Evolutionary conservation across 2,329 filamentous ascomycete species (phyloP), one percentile per base, ranked within the genome.

Genomic region (Hysterium pulicare): DNA sequence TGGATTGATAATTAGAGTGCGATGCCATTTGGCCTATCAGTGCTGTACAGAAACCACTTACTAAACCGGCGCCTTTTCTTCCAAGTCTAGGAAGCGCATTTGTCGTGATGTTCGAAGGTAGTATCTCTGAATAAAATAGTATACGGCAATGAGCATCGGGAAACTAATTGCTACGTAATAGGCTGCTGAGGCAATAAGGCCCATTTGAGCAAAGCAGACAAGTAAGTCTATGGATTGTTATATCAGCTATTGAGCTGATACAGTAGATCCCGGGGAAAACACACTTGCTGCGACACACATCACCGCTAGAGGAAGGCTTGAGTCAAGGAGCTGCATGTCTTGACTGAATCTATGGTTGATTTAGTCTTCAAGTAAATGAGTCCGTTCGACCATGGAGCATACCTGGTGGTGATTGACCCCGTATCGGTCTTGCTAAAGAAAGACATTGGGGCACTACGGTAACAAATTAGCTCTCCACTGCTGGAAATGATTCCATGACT

Each of bases 61-160:
- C n/a, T 69, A 74, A 0, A 77, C 60, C 1, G 19, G 20, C 16
- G 35, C 13, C 15, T 73, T 71, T 22, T 67, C 60, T 50, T 78
- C 75, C 2, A 78, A 66, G 50, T 79, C 76, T 10, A 78, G 57
- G 7, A 75, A 57, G 40, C 77, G 68, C 3, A 75, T 44, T 38
- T 70, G 71, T 2, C 71, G 58, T 9, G 68, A 69, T 3, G 70
- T 73, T 2, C 64, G 60, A 2, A 74, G 59, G 41, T 75, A 75
- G 48, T 64, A 63, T 58, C 89, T 83, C 67, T 96, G 90, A 58
- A 95, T 91, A 0, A 81, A n/a, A n/a, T n/a, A n/a, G n/a, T n/a
- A n/a, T n/a, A n/a, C n/a, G n/a, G n/a, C n/a, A n/a, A n/a, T n/a
- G n/a, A n/a, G n/a, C n/a, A n/a, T n/a, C n/a, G n/a, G n/a, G n/a